phyloP scores from a whole-genome alignment of 306 rosid species.

The Malus sylvestris region DNA sequence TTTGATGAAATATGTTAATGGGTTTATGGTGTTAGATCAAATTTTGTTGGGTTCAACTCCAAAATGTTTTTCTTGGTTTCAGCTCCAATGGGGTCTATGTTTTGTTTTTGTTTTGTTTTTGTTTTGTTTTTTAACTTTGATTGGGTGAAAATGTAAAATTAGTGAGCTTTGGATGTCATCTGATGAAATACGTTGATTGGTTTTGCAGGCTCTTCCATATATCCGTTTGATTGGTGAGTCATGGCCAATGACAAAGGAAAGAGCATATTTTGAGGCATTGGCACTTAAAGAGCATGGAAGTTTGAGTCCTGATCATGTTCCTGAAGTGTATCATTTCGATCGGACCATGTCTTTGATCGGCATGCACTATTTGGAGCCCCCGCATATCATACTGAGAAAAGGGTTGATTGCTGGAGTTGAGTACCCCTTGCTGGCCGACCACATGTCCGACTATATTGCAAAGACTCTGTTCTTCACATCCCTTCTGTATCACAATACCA shows the following conservation, averaged over 20 bases:
- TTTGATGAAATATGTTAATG: too few relatives aligned
- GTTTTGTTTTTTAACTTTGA: neutral
- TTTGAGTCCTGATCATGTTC: conserved; percentile 48
- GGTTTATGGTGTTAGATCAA: too few relatives aligned
- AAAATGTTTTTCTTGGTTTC: neutral
- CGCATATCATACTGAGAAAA: conserved; percentile 81
- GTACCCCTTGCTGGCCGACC: conserved; percentile 67
- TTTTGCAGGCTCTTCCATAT: conserved; percentile 71
- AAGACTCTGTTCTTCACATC: conserved; percentile 76
- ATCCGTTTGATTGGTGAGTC: conserved; percentile 84
- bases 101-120: too few relatives aligned
- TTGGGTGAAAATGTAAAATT: neutral
- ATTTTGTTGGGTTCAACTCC: neutral
- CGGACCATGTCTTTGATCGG: conserved; percentile 79
- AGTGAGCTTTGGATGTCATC: neutral
- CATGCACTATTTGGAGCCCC: conserved; percentile 88
- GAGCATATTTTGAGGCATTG: conserved; percentile 78
- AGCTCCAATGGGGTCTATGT: too few relatives aligned
- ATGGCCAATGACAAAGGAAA: conserved; percentile 92
- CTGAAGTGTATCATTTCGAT: conserved; percentile 80
- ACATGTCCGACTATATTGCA: conserved; percentile 74
- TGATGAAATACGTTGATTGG: neutral
- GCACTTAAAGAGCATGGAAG: conserved; percentile 37
- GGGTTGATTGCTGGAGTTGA: conserved; percentile 80
- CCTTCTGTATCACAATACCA: conserved; percentile 56